Base-by-base conservation (phyloP, 768 basidiomycete species). In the Mycena floridula region DNA sequence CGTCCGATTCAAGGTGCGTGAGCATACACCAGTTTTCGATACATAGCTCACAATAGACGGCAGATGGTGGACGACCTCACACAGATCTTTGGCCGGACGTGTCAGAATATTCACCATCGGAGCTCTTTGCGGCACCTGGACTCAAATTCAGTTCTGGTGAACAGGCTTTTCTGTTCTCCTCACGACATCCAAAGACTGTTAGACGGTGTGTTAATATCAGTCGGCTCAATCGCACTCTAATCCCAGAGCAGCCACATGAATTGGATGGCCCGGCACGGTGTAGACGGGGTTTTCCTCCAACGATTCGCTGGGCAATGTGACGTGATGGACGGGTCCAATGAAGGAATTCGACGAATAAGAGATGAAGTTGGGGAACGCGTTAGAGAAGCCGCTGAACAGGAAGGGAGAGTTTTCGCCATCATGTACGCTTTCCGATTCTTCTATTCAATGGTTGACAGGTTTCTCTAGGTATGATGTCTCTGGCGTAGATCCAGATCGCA, bases 201-300 rank as follows among this genome's bases (percentile, higher is more conserved):
- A 74, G 75, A 54, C 66, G 78, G 64, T 78, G 59, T 37, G 66
- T 54, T 35, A 36, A 47, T 9, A 16, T 20, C 44, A 45, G 28
- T 5, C 26, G 2, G 26, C 44, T 39, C 30, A 24, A 25, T 40
- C 24, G 13, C 40, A 40, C 28, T n/a, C 13, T 42, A 23, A 26
- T 44, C 22, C 20, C 41, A 46, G 37, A 40, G 48, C 37, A 74
- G 81, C 27, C 86, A 89, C 57, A 87, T 87, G 58, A 73, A 76
- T 51, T 88, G 85, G 88, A 91, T 92, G 89, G 85, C 86, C 5
- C 66, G 77, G 51, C 81, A 87, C 50, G 80, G 81, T 37, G 76
- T 92, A 28, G 85, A 90, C 48, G 89, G 89, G 11, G 86, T 76
- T 2, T 89, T 91, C 58, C 58, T 91, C 16, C 89, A 91, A 59